Base-by-base conservation (phyloP, 306 rosid genomes). In the Ceratonia siliqua region DNA sequence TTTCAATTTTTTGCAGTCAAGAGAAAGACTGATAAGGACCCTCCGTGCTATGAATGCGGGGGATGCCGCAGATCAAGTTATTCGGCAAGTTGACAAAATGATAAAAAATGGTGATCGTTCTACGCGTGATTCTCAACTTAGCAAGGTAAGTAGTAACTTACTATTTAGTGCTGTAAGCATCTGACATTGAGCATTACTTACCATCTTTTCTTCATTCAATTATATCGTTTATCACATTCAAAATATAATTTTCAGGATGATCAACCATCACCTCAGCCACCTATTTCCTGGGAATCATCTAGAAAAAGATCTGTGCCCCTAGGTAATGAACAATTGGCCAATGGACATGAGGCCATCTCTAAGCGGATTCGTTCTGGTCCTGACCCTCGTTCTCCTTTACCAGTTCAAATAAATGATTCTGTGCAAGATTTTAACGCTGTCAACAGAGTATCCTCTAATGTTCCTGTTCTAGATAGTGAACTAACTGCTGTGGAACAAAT, bases 61-160 rank as follows among this genome's bases (percentile, higher is more conserved):
- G 46, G 98, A 93, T 66, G 97, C 98, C 17, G 94, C 91, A 24
- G 98, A 93, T 89, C 98, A 91, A 81, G 97, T 87, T 49, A 85
- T 93, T 79, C 86, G 97, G 59, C 98, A 91, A 81, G 96, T 91
- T 28, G 98, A 91, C 72, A 93, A 91, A 84, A 85, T 88, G 87
- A 78, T 91, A 38, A 93, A 89, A 77, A 89, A 83, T 73, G 84
- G 88, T 63, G 98, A 91, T 78, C 96, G 97, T 65, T 86, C 81
- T 72, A 54, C 75, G 13, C 97, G 94, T 27, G 97, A 91, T 71
- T 79, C 85, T 79, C 87, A 92, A 70, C 68, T 76, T 74, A 81
- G 49, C 74, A 93, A 86, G 98, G 98, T 88, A 79, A 74, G 76
- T 53, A 24, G 45, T 55, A 54, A 13, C 14, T 56, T 15, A 71